Base-by-base conservation (phyloP, 768 basidiomycete genomes). In the Suillus spraguei region DNA sequence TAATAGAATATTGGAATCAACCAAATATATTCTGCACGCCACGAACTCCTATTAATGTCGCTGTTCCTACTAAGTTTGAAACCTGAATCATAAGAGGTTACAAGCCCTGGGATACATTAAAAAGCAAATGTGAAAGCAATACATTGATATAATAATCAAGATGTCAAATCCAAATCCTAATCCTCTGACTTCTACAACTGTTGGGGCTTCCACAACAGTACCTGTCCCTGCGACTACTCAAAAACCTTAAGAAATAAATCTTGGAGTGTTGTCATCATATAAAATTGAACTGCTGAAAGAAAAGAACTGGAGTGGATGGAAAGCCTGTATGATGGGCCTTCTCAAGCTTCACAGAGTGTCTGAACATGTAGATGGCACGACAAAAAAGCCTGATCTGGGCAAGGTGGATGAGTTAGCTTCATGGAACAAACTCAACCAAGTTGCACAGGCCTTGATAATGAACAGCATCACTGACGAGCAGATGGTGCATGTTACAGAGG, bases 401-500 rank as follows among this genome's bases (percentile, higher is more conserved):
- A 17, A 14, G 39, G 39, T 10, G 5, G 16, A 41, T 41, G 39
- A 41, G 39, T 17, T 16, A 41, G 39, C 3, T 3, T 5, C 10
- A 5, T 41, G 39, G 39, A 41, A 17, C 6, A 41, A 41, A 10
- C 14, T 41, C 6, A 6, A 41, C 16, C 39, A 41, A 16, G 39
- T 41, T 14, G 39, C 16, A 10, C 39, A 41, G 39, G 17, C 39
- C 39, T 17, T 41, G 5, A 41, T 41, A 10, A 41, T 41, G 39
- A 41, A 16, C 39, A 22, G n/a, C 1, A 28, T 62, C 28, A 54
- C 22, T 24, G 52, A 62, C 20, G 50, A 64, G 13, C 59, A 60
- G 22, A 33, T 64, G 7, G 41, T 54, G 35, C 35, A 35, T 35
- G 35, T 35, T 35, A 35, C 35, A 35, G 35, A 35, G 35, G 35